Evolutionary conservation across 106 monocot genomes (phyloP), one percentile per base, ranked within the genome.

Genomic region (Dactylorhiza incarnata): DNA sequence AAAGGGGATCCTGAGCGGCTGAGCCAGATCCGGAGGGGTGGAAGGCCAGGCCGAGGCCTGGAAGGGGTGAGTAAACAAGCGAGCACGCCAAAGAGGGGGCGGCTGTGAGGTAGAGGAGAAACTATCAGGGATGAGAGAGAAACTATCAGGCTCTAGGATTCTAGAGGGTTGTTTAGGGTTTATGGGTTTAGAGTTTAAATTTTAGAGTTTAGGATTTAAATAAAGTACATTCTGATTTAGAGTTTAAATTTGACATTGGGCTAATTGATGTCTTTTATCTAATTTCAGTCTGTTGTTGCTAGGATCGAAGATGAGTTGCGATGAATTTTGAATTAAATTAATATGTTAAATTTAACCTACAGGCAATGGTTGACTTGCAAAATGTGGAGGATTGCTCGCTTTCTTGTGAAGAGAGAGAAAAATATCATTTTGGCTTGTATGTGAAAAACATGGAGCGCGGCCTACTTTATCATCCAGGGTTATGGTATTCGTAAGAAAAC

Each of bases 401-500:
- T 5, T 66, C 19, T 65, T 9, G 2, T 49, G 48, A 49, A 74
- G 85, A 85, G 51, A 68, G 51, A 15, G 85, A 76, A 61, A 83
- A 83, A 19, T 26, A 63, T 43, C 77, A 82, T 17, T 75, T 85
- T 59, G 78, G 79, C 24, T 53, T 76, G 61, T 83, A 79, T 77
- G 20, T 83, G 55, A 86, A 74, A 79, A 62, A 81, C 66, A 68
- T 73, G 14, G 77, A 83, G 26, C 11, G 79, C 54, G 62, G 68
- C 11, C 61, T 86, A 71, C 77, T 80, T 76, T 73, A 54, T 71
- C 79, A 84, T 43, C 84, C 86, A 6, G 78, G 73, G 45, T 68
- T 86, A 43, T 82, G 84, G 76, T 80, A 84, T 73, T 70, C 11
- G 84, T 82, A 84, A 84, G 87, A 81, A 45, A 77, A 50, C 47